Evolutionary conservation across 2,329 filamentous ascomycete species (phyloP), one percentile per base, ranked within the genome.

Genomic region (Nannizziopsis barbatae): DNA sequence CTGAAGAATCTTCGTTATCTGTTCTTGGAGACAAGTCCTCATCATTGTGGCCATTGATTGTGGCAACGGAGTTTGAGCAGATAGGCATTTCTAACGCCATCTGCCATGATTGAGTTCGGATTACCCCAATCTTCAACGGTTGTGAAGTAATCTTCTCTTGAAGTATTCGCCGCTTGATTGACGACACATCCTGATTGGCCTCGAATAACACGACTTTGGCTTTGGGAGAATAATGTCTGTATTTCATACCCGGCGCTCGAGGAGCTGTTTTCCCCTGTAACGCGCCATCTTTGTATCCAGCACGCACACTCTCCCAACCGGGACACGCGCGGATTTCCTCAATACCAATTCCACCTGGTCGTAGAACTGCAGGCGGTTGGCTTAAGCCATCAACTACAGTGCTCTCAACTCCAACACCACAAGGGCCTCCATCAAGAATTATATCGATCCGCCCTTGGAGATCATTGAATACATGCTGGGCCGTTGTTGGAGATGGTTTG

Each of bases 181-280:
- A 58, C 2, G 52, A 39, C 15, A 54, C 47, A 38, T 55, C 55
- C 53, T 63, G 61, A 1, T 69, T 71, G 27, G 76, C 67, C 62
- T 95, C 86, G 61, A 88, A 94, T 1, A 96, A 72, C 11, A 94
- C 71, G 1, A 98, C 89, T 40, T 75, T 80, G 1, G 92, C 93
- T 64, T 82, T 86, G 1, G 92, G 92, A 38, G 89, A 94, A 61
- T 98, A 98, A 64, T 98, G 92, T 62, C 92, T 86, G 64, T 98
- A 98, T 68, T 98, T 98, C 92, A 98, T 98, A 1, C 92, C 92
- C 0, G 92, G 92, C 0, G 92, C 92, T 49, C 86, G 75, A 0
- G 92, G 92, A 8, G 76, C 75, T 45, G 65, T 70, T 44, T 76
- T 78, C 4, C 77, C 82, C 15, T 77, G 73, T 58, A 86, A 79